Conservation (phyloP, 345 rosid species). For the Kandelia obovata region DNA sequence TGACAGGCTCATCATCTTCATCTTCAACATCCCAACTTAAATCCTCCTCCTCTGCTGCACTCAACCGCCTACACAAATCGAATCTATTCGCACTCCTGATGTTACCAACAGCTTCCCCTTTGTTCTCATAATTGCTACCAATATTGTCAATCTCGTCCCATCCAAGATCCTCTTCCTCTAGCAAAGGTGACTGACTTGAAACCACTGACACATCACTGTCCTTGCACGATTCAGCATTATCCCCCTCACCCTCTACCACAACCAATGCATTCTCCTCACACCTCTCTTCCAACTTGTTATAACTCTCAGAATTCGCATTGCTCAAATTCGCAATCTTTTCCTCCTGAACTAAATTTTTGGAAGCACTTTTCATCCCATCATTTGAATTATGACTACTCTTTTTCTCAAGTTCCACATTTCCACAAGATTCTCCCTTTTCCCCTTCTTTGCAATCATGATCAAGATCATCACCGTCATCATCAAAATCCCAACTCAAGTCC, state of each 20-base stretch:
- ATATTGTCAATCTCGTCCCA: slow-evolving; percentile 84
- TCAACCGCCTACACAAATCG: slow-evolving; percentile 47
- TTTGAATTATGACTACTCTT: slow-evolving; percentile 2
- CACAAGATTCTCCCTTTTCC: slow-evolving; percentile 8
- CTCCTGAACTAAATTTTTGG: not conserved
- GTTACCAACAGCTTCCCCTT: slow-evolving; percentile 23
- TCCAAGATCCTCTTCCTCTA: slow-evolving; percentile 62
- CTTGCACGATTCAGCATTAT: slow-evolving; percentile 40
- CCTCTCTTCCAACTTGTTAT: not conserved
- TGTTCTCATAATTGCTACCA: slow-evolving; percentile 41
- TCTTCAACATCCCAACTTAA: slow-evolving; percentile 88
- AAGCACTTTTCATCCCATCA: not conserved
- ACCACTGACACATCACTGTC: slow-evolving; percentile 67
- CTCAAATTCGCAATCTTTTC: not conserved
- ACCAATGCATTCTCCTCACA: slow-evolving; percentile 19
- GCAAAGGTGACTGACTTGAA: slow-evolving; percentile 50
- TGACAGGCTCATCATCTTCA: slow-evolving; percentile 33
- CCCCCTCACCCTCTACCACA: slow-evolving; percentile 26
- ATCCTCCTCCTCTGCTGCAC: slow-evolving; percentile 53
- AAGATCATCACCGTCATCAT: slow-evolving; percentile 36
- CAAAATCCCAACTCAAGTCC: slow-evolving; percentile 79
- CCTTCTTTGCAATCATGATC: not conserved
- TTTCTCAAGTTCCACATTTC: not conserved
- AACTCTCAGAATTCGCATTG: not conserved
- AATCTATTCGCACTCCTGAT: slow-evolving; percentile 19